phyloP scores from a whole-genome alignment of 139 green algal species.

The Tetraselmis striata region DNA sequence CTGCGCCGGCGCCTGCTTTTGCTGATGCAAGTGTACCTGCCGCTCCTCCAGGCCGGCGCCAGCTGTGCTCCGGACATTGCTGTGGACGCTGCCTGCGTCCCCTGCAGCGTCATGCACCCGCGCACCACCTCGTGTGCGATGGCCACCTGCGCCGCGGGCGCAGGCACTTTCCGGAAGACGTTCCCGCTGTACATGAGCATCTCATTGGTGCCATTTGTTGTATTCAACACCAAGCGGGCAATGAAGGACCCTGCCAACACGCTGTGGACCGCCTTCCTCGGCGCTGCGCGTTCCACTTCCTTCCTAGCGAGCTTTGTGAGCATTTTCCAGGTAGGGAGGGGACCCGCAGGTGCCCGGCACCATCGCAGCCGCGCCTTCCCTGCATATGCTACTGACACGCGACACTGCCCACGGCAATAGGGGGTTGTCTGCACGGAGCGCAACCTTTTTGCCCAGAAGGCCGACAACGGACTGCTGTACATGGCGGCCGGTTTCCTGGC shows the following conservation, averaged over 20 bases:
- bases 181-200: slow-evolving; percentile 48
- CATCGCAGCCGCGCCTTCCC: too few species aligned
- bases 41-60: not conserved
- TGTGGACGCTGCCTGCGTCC: slow-evolving; percentile 9
- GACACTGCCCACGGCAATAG: not conserved
- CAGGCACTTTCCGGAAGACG: slow-evolving; percentile 32
- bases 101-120: slow-evolving; percentile 33
- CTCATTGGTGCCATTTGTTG: slow-evolving; percentile 33
- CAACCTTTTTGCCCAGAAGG: not conserved
- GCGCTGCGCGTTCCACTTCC: slow-evolving; percentile 15
- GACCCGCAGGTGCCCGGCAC: too few species aligned
- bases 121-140: slow-evolving; percentile 9
- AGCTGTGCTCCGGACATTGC: not conserved
- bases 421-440: slow-evolving; percentile 2
- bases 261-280: not conserved
- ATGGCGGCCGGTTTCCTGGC: not conserved
- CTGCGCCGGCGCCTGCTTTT: too few species aligned
- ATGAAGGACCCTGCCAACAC: slow-evolving; percentile 1
- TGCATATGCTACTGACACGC: not conserved
- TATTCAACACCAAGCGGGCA: slow-evolving; percentile 28
- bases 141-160: slow-evolving; percentile 4
- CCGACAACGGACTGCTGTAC: slow-evolving; percentile 4
- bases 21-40: too few species aligned
- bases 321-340: not conserved
- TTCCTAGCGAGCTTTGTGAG: slow-evolving; percentile 25